A percentile compares a stretch with the other conserved stretches of the same genome.
Conservation (phyloP, 768 basidiomycete species). For the Mycena rebaudengoi region DNA sequence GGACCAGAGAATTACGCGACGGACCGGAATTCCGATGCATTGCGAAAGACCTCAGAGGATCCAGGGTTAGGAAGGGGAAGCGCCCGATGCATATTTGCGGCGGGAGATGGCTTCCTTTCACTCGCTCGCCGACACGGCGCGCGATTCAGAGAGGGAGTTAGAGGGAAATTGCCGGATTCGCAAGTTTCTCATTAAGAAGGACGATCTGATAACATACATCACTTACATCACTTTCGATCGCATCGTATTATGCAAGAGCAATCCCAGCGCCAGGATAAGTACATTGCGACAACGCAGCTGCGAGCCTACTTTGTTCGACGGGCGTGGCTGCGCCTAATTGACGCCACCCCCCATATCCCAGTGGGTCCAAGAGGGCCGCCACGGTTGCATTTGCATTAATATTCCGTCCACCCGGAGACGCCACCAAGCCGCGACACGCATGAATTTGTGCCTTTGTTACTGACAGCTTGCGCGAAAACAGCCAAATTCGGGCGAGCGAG, state of each 20-base stretch:
- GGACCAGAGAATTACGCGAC: not conserved
- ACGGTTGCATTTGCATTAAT: too few relatives aligned
- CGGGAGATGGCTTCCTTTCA: too few relatives aligned
- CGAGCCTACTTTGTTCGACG: slow-evolving; percentile 11
- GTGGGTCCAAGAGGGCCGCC: too few relatives aligned
- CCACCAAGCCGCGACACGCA: too few relatives aligned
- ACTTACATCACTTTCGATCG: slow-evolving; percentile 12
- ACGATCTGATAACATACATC: slow-evolving; percentile 15
- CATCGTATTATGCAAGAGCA: not conserved
- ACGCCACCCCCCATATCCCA: slow-evolving; percentile 4
- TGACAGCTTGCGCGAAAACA: too few relatives aligned
- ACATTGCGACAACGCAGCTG: slow-evolving; percentile 9
- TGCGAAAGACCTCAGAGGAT: not conserved
- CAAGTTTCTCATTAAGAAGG: not conserved
- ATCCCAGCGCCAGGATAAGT: slow-evolving; percentile 18
- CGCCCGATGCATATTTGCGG: too few relatives aligned
- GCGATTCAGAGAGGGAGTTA: not conserved
- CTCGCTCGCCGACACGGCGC: slow-evolving; percentile 9
- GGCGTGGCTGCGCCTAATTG: not conserved
- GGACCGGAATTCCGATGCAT: slow-evolving; percentile 11
- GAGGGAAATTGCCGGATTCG: not conserved
- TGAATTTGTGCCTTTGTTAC: too few relatives aligned
- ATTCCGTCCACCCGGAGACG: too few relatives aligned
- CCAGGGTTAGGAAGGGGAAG: not conserved
- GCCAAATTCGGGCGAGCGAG: too few relatives aligned